These are phyloP conservation scores for Coprinopsis marcescibilis DNA, from an alignment of 768 basidiomycete species.

Conservation along the genomic window DNA sequence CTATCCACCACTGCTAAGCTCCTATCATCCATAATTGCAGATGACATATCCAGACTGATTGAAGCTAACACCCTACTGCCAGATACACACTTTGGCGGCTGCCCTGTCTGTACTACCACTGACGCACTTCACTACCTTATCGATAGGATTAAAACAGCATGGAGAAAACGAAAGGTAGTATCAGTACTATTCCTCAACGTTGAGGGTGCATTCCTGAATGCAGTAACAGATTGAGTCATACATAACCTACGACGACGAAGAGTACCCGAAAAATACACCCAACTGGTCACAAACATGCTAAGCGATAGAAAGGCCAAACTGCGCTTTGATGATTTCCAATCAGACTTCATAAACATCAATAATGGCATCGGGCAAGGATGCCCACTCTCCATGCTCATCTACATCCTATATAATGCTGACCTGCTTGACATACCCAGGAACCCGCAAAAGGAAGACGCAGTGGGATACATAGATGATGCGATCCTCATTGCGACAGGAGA, in stretches of 20 bases:
- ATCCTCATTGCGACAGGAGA: slow-evolving; percentile 21
- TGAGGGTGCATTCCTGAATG: slow-evolving; percentile 35
- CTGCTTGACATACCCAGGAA: slow-evolving; percentile 13
- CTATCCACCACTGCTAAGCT: slow-evolving; percentile 27
- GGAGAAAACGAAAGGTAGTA: slow-evolving; percentile 25
- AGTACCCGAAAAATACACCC: slow-evolving; percentile 12
- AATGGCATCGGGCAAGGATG: slow-evolving; percentile 25
- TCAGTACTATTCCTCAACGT: slow-evolving; percentile 34
- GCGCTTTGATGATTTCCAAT: slow-evolving; percentile 22
- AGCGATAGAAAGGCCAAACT: slow-evolving; percentile 12
- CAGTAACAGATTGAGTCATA: slow-evolving; percentile 20
- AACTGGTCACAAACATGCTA: slow-evolving; percentile 13
- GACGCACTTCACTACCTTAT: slow-evolving; percentile 28
- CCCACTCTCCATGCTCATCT: slow-evolving; percentile 22
- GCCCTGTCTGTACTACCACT: slow-evolving; percentile 27
- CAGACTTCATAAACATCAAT: slow-evolving; percentile 13
- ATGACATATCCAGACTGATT: slow-evolving; percentile 18
- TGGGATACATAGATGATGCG: slow-evolving; percentile 27
- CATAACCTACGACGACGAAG: slow-evolving; percentile 24
- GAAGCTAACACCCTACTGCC: slow-evolving; percentile 27
- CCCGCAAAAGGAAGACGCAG: slow-evolving; percentile 13
- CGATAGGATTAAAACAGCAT: slow-evolving; percentile 30
- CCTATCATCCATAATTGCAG: slow-evolving; percentile 18
- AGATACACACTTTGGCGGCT: slow-evolving; percentile 27
- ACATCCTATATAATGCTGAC: slow-evolving; percentile 22